These are phyloP conservation scores for Xylariaceae sp. DNA, from an alignment of 2,329 filamentous ascomycete species.

Conservation along the genomic window DNA sequence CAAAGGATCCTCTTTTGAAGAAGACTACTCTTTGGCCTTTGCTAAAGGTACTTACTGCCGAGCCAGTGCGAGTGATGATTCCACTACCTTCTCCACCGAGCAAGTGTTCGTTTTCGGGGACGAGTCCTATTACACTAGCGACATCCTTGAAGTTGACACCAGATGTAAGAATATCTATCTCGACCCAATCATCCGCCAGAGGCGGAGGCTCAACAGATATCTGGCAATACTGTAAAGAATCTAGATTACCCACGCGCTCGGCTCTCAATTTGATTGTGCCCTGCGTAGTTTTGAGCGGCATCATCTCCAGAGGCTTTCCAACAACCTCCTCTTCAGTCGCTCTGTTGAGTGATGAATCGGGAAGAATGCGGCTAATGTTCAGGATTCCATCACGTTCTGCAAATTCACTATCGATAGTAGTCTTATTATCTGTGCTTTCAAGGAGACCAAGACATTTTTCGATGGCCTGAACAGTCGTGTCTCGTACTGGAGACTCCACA, in stretches of 20 bases:
- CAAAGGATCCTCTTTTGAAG: background rate
- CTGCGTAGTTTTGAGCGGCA: background rate
- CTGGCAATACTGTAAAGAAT: conserved; percentile 6
- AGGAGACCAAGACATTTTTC: background rate
- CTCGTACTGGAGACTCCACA: background rate
- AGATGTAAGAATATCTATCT: conserved; percentile 13
- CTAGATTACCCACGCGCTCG: conserved; percentile 8
- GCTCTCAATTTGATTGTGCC: background rate
- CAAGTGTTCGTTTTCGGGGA: conserved; percentile 9
- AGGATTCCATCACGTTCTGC: background rate
- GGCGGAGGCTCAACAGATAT: background rate
- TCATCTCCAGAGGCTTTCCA: background rate
- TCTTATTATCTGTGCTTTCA: background rate
- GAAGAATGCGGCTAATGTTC: background rate
- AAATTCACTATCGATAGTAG: background rate
- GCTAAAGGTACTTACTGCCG: background rate
- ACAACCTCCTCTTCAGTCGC: background rate
- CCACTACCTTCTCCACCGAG: conserved; percentile 15
- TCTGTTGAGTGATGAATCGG: background rate
- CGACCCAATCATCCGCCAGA: background rate
- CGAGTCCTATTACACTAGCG: background rate
- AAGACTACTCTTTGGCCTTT: conserved; percentile 1
- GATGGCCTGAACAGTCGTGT: background rate
- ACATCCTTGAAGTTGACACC: conserved; percentile 25
- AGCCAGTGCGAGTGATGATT: background rate